phyloP scores from a whole-genome alignment of 1,139 yeast species.

The Kurtzmaniella quercitrusa region DNA sequence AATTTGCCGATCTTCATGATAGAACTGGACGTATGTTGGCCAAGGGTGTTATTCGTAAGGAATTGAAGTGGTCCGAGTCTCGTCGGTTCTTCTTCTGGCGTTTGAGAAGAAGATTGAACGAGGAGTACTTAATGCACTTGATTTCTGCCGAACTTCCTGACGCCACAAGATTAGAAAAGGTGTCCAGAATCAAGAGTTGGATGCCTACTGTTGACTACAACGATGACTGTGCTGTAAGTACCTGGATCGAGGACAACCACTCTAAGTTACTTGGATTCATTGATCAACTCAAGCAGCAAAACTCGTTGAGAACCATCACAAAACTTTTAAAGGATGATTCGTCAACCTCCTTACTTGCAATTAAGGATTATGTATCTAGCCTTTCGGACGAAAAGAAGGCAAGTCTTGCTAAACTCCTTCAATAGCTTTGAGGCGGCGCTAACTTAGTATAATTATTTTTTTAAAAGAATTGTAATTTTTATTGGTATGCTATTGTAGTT shows the following conservation, averaged over 20 bases:
- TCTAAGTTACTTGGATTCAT: conserved; percentile 56
- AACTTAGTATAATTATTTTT: background rate
- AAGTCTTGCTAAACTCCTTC: conserved; percentile 35
- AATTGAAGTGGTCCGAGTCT: conserved; percentile 79
- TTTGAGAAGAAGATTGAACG: conserved; percentile 91
- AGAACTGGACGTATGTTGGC: conserved; percentile 97
- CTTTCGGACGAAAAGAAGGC: conserved; percentile 61
- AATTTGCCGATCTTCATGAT: conserved; percentile 96
- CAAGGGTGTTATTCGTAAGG: conserved; percentile 84
- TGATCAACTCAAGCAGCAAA: conserved; percentile 61
- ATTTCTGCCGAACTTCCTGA: conserved; percentile 61
- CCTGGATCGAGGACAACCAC: conserved; percentile 83
- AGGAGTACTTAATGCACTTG: conserved; percentile 78
- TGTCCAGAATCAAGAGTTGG: conserved; percentile 87
- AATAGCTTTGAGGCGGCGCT: conserved; percentile 8
- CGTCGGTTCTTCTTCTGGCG: conserved; percentile 99
- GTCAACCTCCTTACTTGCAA: conserved; percentile 49
- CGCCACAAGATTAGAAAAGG: conserved; percentile 72
- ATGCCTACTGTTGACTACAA: conserved; percentile 70
- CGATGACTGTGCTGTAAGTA: conserved; percentile 74
- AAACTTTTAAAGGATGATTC: conserved; percentile 56
- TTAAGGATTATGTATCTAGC: conserved; percentile 57
- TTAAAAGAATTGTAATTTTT: background rate
- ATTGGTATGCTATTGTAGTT: background rate
- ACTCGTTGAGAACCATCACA: conserved; percentile 58